A percentile compares a stretch with the other conserved stretches of the same genome.
These are phyloP conservation scores for Microbotryum saponariae DNA, from an alignment of 1,284 basidiomycete species.

Conservation along the genomic window DNA sequence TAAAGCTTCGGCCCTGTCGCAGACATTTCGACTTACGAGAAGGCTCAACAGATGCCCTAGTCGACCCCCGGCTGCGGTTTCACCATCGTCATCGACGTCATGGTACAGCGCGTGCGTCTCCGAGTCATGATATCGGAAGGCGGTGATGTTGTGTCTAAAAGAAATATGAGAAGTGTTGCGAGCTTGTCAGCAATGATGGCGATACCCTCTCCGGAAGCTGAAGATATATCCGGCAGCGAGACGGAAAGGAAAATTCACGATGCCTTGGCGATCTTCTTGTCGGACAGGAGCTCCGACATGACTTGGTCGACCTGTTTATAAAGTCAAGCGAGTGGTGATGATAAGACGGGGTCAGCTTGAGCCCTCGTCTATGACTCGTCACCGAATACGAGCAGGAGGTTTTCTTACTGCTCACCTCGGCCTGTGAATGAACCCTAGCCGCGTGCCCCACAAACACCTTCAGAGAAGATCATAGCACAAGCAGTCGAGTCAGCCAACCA, in stretches of 20 bases:
- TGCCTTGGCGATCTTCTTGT: constrained; percentile 26
- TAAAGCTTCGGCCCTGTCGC: neutral
- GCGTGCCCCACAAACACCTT: constrained; percentile 29
- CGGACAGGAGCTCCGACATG: constrained; percentile 18
- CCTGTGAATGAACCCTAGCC: constrained; percentile 13
- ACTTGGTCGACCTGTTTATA: constrained; percentile 22
- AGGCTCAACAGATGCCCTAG: constrained; percentile 82
- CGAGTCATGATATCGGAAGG: constrained; percentile 12
- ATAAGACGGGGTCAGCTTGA: neutral
- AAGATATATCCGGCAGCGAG: no score
- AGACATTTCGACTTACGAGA: constrained; percentile 50
- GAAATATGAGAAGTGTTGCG: neutral
- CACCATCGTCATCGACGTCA: constrained; percentile 69
- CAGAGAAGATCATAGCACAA: neutral
- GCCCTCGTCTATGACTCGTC: no score
- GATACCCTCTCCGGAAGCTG: neutral
- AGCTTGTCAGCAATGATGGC: neutral
- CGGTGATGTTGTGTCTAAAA: constrained; percentile 27
- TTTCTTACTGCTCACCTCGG: constrained; percentile 8
- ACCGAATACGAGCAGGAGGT: neutral
- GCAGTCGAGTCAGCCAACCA: no score
- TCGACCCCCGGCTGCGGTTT: constrained; percentile 78
- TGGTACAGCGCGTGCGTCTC: no score
- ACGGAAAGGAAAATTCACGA: constrained; percentile 8
- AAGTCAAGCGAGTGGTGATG: neutral